Evolutionary conservation across 495 filamentous ascomycete genomes (phyloP).

Genomic region (Cetradonia linearis): DNA sequence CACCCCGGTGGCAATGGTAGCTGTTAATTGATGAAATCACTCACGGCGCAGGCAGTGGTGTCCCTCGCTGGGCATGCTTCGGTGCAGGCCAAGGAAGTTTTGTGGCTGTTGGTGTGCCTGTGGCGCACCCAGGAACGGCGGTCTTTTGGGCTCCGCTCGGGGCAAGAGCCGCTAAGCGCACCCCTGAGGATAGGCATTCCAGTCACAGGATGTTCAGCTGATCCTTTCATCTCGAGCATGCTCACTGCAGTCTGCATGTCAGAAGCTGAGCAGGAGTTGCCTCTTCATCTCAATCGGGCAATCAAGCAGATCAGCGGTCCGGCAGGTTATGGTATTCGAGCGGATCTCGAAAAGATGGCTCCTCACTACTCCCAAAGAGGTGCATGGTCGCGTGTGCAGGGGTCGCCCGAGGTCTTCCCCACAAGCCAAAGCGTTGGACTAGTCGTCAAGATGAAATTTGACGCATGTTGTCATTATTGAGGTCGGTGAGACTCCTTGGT

Average conservation of each 20-base stretch:
- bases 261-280: background rate
- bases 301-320: background rate
- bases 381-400: background rate
- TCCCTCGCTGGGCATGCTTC: background rate
- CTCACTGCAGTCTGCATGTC: background rate
- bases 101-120: background rate
- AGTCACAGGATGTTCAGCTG: background rate
- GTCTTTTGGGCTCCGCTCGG: background rate
- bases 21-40: background rate
- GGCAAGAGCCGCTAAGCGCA: background rate
- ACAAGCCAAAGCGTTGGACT: background rate
- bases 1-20: background rate
- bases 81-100: background rate
- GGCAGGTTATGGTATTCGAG: background rate
- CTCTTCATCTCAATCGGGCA: background rate
- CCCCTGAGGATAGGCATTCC: background rate
- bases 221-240: background rate
- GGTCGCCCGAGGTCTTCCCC: background rate
- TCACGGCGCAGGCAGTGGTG: background rate
- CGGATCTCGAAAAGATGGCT: conserved; percentile 6
- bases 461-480: background rate
- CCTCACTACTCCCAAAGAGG: background rate
- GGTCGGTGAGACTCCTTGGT: background rate
- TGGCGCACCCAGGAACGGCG: background rate
- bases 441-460: background rate